Percentiles rank a stretch among this genome's conserved stretches.
Conservation (phyloP, 2,329 filamentous ascomycete genomes). For the Aspergillus calidoustus region DNA sequence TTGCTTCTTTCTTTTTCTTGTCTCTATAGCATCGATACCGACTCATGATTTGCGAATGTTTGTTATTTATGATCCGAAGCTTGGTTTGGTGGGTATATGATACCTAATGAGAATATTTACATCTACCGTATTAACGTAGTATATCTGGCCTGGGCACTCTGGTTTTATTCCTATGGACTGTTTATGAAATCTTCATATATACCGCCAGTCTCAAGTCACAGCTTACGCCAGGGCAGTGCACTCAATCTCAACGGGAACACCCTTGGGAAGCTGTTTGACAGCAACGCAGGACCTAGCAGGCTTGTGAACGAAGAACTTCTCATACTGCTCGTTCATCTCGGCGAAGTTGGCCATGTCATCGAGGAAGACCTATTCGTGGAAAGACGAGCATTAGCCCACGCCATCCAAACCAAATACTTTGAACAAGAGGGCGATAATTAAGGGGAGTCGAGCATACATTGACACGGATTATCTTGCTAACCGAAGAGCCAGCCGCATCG, state of each 20-base stretch:
- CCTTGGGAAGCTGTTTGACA: constrained; percentile 66
- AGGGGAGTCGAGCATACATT: constrained; percentile 51
- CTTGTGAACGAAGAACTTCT: constrained; percentile 70
- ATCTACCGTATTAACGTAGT: not conserved
- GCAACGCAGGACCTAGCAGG: constrained; percentile 67
- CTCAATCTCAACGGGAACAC: constrained; percentile 68
- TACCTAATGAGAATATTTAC: constrained; percentile 9
- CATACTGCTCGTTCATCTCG: constrained; percentile 75
- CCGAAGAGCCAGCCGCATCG: constrained; percentile 75
- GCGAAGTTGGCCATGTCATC: constrained; percentile 89
- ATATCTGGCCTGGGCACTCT: not conserved
- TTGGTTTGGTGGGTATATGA: not conserved
- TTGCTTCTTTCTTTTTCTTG: constrained; percentile 5
- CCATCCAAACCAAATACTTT: not conserved
- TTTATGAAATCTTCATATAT: not conserved
- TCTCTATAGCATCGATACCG: constrained; percentile 9
- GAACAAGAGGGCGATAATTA: not conserved
- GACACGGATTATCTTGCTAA: constrained; percentile 86
- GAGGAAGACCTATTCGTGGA: constrained; percentile 69
- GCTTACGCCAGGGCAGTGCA: constrained; percentile 60
- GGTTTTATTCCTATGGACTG: not conserved
- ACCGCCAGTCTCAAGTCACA: not conserved
- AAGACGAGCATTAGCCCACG: not conserved
- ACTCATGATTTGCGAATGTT: constrained; percentile 8
- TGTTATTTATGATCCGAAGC: constrained; percentile 5